Evolutionary conservation across 2,329 filamentous ascomycete genomes (phyloP), one percentile per base, ranked within the genome.

Genomic region (Epichloe hybrida): DNA sequence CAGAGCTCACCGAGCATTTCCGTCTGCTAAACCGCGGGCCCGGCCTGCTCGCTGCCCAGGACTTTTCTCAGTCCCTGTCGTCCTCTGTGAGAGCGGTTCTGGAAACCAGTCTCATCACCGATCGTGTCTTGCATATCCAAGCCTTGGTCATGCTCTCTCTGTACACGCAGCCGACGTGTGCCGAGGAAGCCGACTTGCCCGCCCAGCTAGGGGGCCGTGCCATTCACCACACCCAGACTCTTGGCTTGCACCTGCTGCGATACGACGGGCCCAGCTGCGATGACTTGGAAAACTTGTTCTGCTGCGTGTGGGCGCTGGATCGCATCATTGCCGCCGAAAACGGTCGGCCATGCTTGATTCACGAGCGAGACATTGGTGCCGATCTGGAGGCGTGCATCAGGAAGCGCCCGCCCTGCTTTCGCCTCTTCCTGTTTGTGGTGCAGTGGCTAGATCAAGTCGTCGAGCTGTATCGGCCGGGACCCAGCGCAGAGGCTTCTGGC

Each of bases 241-340:
- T 81, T 0, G 66, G 79, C 1, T 58, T 81, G 17, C 79, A 83
- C 50, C 67, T 82, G 0, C 54, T 70, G 0, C 65, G 66, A 3
- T 67, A 70, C 49, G 62, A 70, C 46, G 67, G 58, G 21, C 62
- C 66, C 0, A 67, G 68, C 27, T 62, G 65, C 9, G 66, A 71
- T 41, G 69, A 72, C 27, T 63, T 72, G 2, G 72, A 75, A 49
- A 71, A 68, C 2, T 57, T 81, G 2, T 79, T 80, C 43, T 81
- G 77, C 56, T 76, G 73, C 6, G 66, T 80, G 0, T 83, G 78
- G 78, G 78, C 78, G 0, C 60, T 83, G 1, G 80, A 84, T 57
- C 70, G 77, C 12, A 69, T 83, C 42, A 77, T 77, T 46, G 72
- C 77, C 1, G 75, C 79, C 0, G 71, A 80, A n/a, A 76, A 81